Evolutionary conservation across 495 filamentous ascomycete genomes (phyloP).

Genomic region (Monascus purpureus): DNA sequence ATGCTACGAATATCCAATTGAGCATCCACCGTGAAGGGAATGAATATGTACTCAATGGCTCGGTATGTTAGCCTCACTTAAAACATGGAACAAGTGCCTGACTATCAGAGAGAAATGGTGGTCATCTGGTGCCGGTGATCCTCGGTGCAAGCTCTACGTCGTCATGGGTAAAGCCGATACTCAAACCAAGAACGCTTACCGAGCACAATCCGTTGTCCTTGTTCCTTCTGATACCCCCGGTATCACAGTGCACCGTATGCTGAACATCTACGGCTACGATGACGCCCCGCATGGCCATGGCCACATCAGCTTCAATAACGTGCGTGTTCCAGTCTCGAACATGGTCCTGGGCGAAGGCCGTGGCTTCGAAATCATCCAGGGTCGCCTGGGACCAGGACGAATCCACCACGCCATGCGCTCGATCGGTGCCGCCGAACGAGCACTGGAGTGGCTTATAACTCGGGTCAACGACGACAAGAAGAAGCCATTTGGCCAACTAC

Average conservation of each 20-base stretch:
- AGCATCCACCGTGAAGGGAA: slow-evolving; percentile 67
- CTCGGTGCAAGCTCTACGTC: slow-evolving; percentile 77
- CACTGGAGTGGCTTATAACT: slow-evolving; percentile 78
- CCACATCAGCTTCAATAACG: slow-evolving; percentile 74
- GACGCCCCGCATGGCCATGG: slow-evolving; percentile 91
- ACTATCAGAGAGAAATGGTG: slow-evolving; percentile 67
- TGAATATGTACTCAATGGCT: slow-evolving; percentile 75
- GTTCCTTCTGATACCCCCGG: slow-evolving; percentile 64
- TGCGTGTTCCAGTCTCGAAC: slow-evolving; percentile 62
- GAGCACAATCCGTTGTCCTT: slow-evolving; percentile 79
- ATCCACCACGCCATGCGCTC: slow-evolving; percentile 92
- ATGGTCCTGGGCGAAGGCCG: slow-evolving; percentile 80
- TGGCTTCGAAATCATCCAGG: slow-evolving; percentile 96
- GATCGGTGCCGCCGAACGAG: slow-evolving; percentile 73
- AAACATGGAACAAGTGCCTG: neutral
- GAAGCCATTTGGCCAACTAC: slow-evolving; percentile 67
- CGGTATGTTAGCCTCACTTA: no score
- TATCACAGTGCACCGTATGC: slow-evolving; percentile 71
- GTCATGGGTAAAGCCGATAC: slow-evolving; percentile 83
- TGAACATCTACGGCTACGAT: slow-evolving; percentile 85
- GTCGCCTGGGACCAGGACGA: slow-evolving; percentile 76
- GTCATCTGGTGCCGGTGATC: slow-evolving; percentile 84
- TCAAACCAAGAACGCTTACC: slow-evolving; percentile 57
- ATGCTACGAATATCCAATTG: slow-evolving; percentile 79
- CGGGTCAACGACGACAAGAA: slow-evolving; percentile 81